A percentile compares a stretch with the other conserved stretches of the same genome.
These are phyloP conservation scores for Xylaria sp. DNA, from an alignment of 2,329 filamentous ascomycete genomes.

Conservation along the genomic window DNA sequence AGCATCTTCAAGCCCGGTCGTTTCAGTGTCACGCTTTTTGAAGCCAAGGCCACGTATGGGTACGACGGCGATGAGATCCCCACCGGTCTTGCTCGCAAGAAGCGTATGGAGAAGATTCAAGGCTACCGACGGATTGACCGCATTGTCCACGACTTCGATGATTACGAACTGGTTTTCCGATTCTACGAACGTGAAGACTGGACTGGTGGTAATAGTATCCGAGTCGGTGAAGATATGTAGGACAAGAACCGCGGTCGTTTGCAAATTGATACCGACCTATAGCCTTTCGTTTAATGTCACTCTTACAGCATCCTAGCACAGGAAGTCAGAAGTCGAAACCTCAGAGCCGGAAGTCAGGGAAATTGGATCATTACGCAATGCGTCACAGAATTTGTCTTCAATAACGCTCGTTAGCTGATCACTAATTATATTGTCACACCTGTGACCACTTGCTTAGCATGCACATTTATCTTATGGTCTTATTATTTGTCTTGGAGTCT, in stretches of 20 bases:
- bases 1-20: conserved; percentile 97
- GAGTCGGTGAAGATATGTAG: conserved; percentile 63
- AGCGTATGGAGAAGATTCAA: conserved; percentile 78
- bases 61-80: conserved; percentile 54
- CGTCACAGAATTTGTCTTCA: conserved; percentile 22
- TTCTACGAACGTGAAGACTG: conserved; percentile 94
- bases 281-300: conserved; percentile 26
- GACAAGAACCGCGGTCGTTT: conserved; percentile 14
- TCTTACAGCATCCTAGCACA: conserved; percentile 6
- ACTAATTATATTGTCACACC: conserved; percentile 30
- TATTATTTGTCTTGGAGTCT: conserved; percentile 20
- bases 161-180: conserved; percentile 95
- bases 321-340: background rate
- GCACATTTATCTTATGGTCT: conserved; percentile 14
- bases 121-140: conserved; percentile 92
- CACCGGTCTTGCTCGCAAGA: conserved; percentile 50
- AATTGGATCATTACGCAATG: conserved; percentile 22
- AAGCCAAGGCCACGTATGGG: conserved; percentile 73
- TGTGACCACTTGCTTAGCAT: conserved; percentile 12
- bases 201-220: conserved; percentile 62
- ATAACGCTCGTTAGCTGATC: conserved; percentile 31
- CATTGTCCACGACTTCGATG: conserved; percentile 96
- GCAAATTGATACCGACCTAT: conserved; percentile 17
- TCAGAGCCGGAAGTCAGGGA: background rate
- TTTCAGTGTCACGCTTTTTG: conserved; percentile 96